Evolutionary conservation across 192 early-diverging fungal species (phyloP).

Genomic region (Diversispora eburnea): DNA sequence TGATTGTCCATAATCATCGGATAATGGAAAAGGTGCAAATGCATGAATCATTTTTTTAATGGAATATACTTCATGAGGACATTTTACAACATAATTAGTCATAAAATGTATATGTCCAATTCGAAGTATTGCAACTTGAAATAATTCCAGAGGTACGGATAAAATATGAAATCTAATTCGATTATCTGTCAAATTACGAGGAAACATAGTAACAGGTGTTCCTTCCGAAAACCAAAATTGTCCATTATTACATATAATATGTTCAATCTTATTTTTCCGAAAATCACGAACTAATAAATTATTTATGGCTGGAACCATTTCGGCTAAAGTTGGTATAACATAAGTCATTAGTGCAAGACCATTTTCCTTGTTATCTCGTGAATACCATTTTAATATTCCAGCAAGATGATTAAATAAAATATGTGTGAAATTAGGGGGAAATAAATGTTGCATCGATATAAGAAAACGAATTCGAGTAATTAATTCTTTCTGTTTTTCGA

Average conservation of each 20-base stretch:
- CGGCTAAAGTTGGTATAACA: conserved; percentile 46
- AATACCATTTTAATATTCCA: conserved; percentile 55
- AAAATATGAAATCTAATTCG: conserved; percentile 35
- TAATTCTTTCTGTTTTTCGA: conserved; percentile 37
- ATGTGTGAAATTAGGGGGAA: conserved; percentile 51
- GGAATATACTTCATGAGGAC: conserved; percentile 45
- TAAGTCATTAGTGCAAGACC: conserved; percentile 40
- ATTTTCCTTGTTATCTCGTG: conserved; percentile 41
- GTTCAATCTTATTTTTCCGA: conserved; percentile 57
- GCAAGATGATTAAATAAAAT: conserved; percentile 53
- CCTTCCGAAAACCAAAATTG: conserved; percentile 54
- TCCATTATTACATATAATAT: conserved; percentile 45
- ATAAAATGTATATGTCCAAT: conserved; percentile 56
- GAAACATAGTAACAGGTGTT: conserved; percentile 50
- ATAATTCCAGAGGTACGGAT: conserved; percentile 43
- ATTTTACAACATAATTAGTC: conserved; percentile 50
- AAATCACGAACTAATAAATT: conserved; percentile 51
- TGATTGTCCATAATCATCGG: neutral
- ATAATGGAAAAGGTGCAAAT: conserved; percentile 37
- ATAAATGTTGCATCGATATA: conserved; percentile 42
- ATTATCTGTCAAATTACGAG: conserved; percentile 30
- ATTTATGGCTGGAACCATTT: conserved; percentile 50
- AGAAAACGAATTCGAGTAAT: conserved; percentile 45
- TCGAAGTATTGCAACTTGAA: conserved; percentile 46
- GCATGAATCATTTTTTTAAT: conserved; percentile 48